Evolutionary conservation across 2,329 filamentous ascomycete species (phyloP), one percentile per base, ranked within the genome.

Genomic region (Plenodomus lindquistii): DNA sequence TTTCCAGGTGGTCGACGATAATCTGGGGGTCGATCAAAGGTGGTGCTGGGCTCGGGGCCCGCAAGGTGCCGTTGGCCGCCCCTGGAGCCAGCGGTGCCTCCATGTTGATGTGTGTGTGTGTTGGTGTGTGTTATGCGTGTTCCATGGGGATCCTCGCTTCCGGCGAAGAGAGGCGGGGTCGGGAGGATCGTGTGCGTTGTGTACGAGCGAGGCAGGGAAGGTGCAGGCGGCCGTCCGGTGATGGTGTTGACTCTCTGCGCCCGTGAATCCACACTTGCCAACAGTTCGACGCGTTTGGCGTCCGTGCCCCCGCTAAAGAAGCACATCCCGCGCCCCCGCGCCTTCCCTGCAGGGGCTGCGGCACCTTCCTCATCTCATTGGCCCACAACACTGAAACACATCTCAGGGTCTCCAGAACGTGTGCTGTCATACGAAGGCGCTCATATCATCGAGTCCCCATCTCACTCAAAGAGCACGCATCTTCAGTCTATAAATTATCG

Each of bases 1-100:
- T 76, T 51, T 70, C 67, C 52, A 81, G 69, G 59, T 81, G 76
- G 59, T 76, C 71, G 60, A 80, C 71, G 58, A 81, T 72, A 41
- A 73, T 57, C 59, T 77, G 72, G 40, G 78, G 72, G 52, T 79
- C 76, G 59, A 79, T 71, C 40, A 70, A 60, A 43, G 70, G 67
- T 47, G 69, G 69, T 40, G 70, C 64, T 50, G 69, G 66, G 52
- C 67, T 71, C 34, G 66, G 66, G 37, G 68, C 64, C 44, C 64
- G 69, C 48, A 66, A 63, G 52, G 60, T 66, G 63, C 70, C 71
- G 59, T 74, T 74, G 59, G 67, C 53, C 55, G 66, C 68, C 64
- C 68, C 69, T 66, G 69, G 69, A 54, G 66, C 60, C 65, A 74
- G 59, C 57, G 72, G 73, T 65, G 67, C 72, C 66, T 74, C 73